Evolutionary conservation across 805 yeast genomes (phyloP).

Genomic region (Lipomyces yamadae): DNA sequence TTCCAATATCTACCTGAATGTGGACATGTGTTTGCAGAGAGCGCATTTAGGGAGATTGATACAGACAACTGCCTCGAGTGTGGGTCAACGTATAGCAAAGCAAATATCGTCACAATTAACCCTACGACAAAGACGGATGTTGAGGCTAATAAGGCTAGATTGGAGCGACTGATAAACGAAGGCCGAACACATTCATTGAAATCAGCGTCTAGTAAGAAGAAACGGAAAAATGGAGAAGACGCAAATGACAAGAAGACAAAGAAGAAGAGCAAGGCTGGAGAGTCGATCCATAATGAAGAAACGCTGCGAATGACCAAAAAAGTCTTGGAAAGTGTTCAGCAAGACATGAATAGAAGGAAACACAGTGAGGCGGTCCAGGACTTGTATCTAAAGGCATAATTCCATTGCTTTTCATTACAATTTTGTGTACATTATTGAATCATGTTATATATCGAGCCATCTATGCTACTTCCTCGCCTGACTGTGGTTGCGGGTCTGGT

Average conservation of each 20-base stretch:
- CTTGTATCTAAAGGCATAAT: constrained; percentile 12
- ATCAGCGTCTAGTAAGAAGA: constrained; percentile 21
- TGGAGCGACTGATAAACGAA: constrained; percentile 18
- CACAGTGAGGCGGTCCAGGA: constrained; percentile 13
- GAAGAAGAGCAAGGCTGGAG: constrained; percentile 11
- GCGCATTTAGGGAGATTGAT: constrained; percentile 35
- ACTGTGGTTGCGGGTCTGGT: no score
- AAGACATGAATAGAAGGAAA: constrained; percentile 10
- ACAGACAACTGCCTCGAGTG: constrained; percentile 47
- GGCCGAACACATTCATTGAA: constrained; percentile 34
- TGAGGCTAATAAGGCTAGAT: constrained; percentile 19
- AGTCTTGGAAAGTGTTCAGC: constrained; percentile 16
- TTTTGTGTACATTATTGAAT: background rate
- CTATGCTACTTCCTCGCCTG: background rate
- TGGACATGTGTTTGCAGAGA: constrained; percentile 44
- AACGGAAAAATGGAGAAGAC: constrained; percentile 18
- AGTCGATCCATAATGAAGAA: constrained; percentile 3
- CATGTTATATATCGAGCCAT: background rate
- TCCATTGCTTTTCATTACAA: background rate
- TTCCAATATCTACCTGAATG: constrained; percentile 54
- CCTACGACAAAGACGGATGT: constrained; percentile 34
- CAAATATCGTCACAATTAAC: constrained; percentile 50
- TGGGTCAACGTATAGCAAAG: constrained; percentile 35
- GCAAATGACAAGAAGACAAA: constrained; percentile 4
- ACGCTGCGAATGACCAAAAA: constrained; percentile 7